Evolutionary conservation across 495 filamentous ascomycete species (phyloP), one percentile per base, ranked within the genome.

Genomic region (Stereocaulon alpinum): DNA sequence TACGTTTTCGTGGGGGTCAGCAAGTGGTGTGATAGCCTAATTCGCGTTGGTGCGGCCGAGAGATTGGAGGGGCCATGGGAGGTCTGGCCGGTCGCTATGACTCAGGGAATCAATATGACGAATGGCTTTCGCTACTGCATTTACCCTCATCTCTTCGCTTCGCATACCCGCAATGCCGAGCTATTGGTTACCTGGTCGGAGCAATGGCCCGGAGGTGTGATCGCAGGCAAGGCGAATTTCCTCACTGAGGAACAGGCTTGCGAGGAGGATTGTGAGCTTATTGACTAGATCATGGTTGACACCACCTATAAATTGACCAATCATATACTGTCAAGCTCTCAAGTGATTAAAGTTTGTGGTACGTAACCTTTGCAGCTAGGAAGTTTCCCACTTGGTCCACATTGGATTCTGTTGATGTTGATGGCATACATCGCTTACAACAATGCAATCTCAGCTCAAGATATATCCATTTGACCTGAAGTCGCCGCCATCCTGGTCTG

Each of bases 181-280:
- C 18, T 70, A n/a, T 55, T 71, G 52, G 63, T 71, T 4, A 65
- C 67, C n/a, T 71, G 69, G 69, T 65, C 65, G 37, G 68, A 71
- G 51, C 47, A 61, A 40, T 62, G 53, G 43, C 64, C 67, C 41
- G 67, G 61, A 2, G 67, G 67, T 18, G 65, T 67, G 4, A 61
- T 70, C 10, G 60, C 64, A 3, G 68, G 65, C 22, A 64, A 62
- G 50, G 20, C 68, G 20, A 49, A 41, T 10, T 61, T 67, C 24
- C 24, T 50, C 30, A 42, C 49, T 15, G 24, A 49, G 17, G 37
- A 59, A 44, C 29, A 37, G 15, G 27, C 18, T n/a, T 52, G 49
- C 20, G 49, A 37, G 27, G 29, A 52, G 49, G n/a, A 52, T 4
- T 52, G 49, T 37, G 15, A 37, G 49, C 49, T 52, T 32, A 37